A percentile compares a stretch with the other conserved stretches of the same genome.
phyloP scores from a whole-genome alignment of 2,329 filamentous ascomycete species.

The Fusarium sp. region DNA sequence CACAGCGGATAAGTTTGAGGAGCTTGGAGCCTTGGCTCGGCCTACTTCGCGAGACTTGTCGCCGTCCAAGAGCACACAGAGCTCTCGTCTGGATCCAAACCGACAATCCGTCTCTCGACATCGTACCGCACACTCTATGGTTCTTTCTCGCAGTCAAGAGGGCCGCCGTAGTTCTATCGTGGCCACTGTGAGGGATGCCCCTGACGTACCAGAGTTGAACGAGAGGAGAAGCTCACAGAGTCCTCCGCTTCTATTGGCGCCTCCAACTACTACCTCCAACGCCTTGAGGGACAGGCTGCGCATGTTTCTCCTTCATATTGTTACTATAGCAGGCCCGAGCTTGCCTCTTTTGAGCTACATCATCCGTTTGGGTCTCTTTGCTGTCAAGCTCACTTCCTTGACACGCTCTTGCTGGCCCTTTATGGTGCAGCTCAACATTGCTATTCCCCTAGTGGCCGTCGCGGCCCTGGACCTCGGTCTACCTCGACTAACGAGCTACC shows the following conservation, averaged over 20 bases:
- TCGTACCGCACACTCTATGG: conserved; percentile 49
- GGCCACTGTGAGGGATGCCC: conserved; percentile 23
- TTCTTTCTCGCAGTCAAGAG: conserved; percentile 58
- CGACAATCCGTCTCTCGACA: conserved; percentile 32
- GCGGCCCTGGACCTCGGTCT: conserved; percentile 75
- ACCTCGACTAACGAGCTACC: conserved; percentile 40
- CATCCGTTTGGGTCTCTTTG: conserved; percentile 71
- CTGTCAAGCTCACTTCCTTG: conserved; percentile 75
- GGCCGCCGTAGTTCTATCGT: conserved; percentile 36
- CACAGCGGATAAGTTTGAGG: conserved; percentile 44
- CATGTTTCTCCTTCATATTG: conserved; percentile 51
- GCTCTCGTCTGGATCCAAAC: conserved; percentile 24
- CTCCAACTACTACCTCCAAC: conserved; percentile 55
- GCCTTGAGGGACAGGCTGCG: conserved; percentile 50
- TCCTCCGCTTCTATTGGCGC: conserved; percentile 63
- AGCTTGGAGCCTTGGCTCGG: conserved; percentile 32
- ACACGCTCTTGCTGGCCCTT: conserved; percentile 78
- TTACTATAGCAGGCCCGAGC: conserved; percentile 42
- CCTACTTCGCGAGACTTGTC: conserved; percentile 35
- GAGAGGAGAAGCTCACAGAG: conserved; percentile 36
- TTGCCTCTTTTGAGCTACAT: conserved; percentile 50
- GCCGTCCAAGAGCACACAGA: conserved; percentile 21
- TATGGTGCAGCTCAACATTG: conserved; percentile 72
- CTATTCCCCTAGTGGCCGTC: conserved; percentile 75
- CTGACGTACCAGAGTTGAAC: conserved; percentile 28